Percentiles rank a stretch among this genome's conserved stretches.
phyloP scores from a whole-genome alignment of 768 basidiomycete genomes.

The Tricholomella constricta region DNA sequence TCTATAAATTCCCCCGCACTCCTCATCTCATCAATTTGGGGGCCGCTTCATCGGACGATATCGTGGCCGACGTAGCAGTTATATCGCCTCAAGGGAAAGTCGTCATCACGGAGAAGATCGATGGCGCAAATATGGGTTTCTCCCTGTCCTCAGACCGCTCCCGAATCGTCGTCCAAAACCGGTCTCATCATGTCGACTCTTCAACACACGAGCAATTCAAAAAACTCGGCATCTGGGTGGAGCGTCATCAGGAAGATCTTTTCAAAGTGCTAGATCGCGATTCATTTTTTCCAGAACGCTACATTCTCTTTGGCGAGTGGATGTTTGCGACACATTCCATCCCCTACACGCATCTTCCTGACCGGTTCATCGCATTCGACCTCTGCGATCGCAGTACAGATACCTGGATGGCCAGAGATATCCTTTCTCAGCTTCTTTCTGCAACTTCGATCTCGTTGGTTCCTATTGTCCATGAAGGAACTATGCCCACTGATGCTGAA shows the following conservation, averaged over 20 bases:
- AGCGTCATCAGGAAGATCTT: constrained; percentile 46
- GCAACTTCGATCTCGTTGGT: constrained; percentile 43
- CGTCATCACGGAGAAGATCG: constrained; percentile 64
- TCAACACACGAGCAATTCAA: constrained; percentile 63
- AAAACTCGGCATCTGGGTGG: constrained; percentile 57
- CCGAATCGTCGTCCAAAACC: constrained; percentile 57
- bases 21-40: constrained; percentile 61
- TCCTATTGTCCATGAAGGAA: constrained; percentile 46
- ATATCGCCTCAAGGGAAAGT: constrained; percentile 30
- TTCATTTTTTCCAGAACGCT: constrained; percentile 56
- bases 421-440: constrained; percentile 35
- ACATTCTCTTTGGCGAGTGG: constrained; percentile 67
- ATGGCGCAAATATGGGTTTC: constrained; percentile 70
- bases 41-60: constrained; percentile 55
- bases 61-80: constrained; percentile 32
- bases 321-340: constrained; percentile 63
- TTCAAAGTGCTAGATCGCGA: constrained; percentile 46
- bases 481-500: constrained; percentile 39
- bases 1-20: constrained; percentile 64
- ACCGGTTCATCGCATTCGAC: constrained; percentile 61
- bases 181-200: constrained; percentile 60
- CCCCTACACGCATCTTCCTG: constrained; percentile 53
- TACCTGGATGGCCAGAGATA: constrained; percentile 39
- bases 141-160: constrained; percentile 50
- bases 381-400: constrained; percentile 53